Percentiles rank a stretch among this genome's conserved stretches.
phyloP scores from a whole-genome alignment of 2,329 filamentous ascomycete species.

The Apiospora aurea region DNA sequence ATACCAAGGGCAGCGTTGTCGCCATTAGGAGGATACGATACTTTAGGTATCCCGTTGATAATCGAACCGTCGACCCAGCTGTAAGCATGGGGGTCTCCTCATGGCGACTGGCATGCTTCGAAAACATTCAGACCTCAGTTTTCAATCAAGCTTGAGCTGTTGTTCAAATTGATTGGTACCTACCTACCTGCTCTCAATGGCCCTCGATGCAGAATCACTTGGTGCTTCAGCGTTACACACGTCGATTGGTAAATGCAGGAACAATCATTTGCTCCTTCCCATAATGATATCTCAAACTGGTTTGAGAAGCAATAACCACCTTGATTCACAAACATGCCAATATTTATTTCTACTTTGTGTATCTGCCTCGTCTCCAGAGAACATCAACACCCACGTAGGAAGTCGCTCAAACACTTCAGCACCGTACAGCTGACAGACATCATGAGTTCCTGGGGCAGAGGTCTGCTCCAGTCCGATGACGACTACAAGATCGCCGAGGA shows the following conservation, averaged over 20 bases:
- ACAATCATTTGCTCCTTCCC: background rate
- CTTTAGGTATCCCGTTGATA: background rate
- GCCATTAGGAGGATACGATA: no score
- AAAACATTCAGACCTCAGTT: background rate
- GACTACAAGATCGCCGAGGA: conserved; percentile 33
- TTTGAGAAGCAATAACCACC: background rate
- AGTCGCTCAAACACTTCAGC: no score
- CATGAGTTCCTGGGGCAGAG: conserved; percentile 33
- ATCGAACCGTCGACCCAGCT: background rate
- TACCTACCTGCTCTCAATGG: background rate
- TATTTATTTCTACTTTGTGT: background rate
- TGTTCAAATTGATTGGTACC: no score
- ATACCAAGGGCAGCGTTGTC: no score
- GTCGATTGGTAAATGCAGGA: background rate
- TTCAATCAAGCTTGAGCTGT: no score
- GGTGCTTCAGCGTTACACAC: background rate
- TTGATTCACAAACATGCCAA: background rate
- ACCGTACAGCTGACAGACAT: conserved; percentile 22
- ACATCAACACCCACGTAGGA: background rate
- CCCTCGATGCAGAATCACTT: background rate
- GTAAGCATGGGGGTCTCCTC: background rate
- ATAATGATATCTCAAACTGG: background rate
- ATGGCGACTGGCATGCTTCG: background rate
- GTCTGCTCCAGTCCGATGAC: conserved; percentile 34
- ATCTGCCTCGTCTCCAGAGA: background rate